Conservation (phyloP, 768 basidiomycete species). For the Lentinula edodes region DNA sequence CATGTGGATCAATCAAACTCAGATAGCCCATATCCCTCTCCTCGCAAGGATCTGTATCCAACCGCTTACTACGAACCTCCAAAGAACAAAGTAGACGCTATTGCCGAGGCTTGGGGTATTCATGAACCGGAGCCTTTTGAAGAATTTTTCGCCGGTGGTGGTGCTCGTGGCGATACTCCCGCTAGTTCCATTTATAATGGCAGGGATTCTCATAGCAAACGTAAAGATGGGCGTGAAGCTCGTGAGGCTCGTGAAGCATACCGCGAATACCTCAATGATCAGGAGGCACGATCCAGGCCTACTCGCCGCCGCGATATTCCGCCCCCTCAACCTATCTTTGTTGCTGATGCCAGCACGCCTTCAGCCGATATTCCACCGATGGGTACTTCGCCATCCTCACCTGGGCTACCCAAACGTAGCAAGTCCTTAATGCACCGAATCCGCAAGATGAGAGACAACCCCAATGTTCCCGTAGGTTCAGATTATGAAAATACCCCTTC, state of each 20-base stretch:
- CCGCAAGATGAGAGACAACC: conserved; percentile 81
- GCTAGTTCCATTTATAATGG: conserved; percentile 69
- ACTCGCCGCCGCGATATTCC: conserved; percentile 54
- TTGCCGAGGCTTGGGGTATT: conserved; percentile 91
- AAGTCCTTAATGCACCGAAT: conserved; percentile 87
- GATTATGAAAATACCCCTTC: conserved; percentile 40
- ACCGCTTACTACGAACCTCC: conserved; percentile 49
- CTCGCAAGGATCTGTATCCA: conserved; percentile 41
- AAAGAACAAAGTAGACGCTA: conserved; percentile 84
- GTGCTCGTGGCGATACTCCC: conserved; percentile 51
- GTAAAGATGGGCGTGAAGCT: conserved; percentile 46
- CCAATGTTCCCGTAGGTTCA: conserved; percentile 68
- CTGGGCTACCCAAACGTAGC: conserved; percentile 60
- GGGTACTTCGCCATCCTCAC: conserved; percentile 35
- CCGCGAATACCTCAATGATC: conserved; percentile 38
- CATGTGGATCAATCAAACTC: conserved; percentile 37
- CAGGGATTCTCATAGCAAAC: conserved; percentile 41
- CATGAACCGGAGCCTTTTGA: conserved; percentile 90
- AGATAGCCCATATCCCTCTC: conserved; percentile 47
- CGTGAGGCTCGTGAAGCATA: conserved; percentile 42
- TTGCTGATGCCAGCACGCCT: conserved; percentile 43
- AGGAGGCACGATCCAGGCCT: conserved; percentile 16
- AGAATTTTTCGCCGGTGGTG: conserved; percentile 83
- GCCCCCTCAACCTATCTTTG: conserved; percentile 80
- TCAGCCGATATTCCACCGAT: conserved; percentile 25